Evolutionary conservation across 2,329 filamentous ascomycete species (phyloP), one percentile per base, ranked within the genome.

Genomic region (Xylariaceae sp.): DNA sequence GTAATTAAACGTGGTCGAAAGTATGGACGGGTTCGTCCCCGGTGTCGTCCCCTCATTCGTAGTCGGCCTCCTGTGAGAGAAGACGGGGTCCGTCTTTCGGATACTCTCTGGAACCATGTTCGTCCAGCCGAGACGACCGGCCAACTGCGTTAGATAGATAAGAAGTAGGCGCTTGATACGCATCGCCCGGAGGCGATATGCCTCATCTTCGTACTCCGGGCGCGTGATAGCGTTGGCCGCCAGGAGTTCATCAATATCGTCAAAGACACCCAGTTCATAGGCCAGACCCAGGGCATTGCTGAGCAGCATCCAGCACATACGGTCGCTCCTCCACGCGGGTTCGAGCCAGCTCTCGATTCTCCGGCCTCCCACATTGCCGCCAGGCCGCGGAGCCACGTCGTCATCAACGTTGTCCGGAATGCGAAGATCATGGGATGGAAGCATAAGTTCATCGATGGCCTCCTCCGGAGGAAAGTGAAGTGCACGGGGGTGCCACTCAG

Each of bases 301-400:
- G 24, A 97, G 81, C 11, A 97, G 78, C 91, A 97, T 97, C 93
- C 93, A 97, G 68, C 91, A 96, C 90, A 97, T 96, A 49, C 92
- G 88, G 67, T 97, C 93, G 60, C 88, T 91, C 64, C 93, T 83
- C 91, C 93, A 97, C 7, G 91, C 93, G 2, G 94, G 94, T 71
- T 99, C 94, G 3, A 97, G 83, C 91, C 94, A 97, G 70, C 91
- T 93, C 68, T 96, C 92, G 59, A 97, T 94, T 23, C 92, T 81
- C 70, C 89, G 87, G 8, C 91, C 91, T 37, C 91, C 90, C 16
- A 91, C 82, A n/a, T 84, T 83, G 24, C 81, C 81, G 55, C 72
- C 70, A 6, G 74, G 74, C 46, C 76, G 71, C 51, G 72, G 71
- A 18, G 65, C 71, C 3, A 70, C 70, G 47, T 76, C 76, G n/a